Evolutionary conservation across 1,139 yeast genomes (phyloP).

Genomic region (Kodamaea alishanica): DNA sequence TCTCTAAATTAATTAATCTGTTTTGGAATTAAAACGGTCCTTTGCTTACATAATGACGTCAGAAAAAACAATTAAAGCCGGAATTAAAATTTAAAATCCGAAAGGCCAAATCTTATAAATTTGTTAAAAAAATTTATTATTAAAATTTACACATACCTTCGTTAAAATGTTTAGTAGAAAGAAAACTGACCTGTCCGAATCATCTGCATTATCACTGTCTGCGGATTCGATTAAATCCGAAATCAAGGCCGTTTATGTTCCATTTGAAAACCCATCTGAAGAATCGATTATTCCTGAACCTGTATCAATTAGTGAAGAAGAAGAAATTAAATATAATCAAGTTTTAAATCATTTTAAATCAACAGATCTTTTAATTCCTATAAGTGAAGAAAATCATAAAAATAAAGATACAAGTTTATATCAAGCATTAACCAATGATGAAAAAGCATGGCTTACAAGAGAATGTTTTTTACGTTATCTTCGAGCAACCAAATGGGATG

Average conservation of each 20-base stretch:
- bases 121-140: too few species aligned
- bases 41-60: background rate
- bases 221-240: background rate
- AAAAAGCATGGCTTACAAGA: slow-evolving; percentile 45
- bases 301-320: slow-evolving; percentile 35
- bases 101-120: slow-evolving; percentile 1
- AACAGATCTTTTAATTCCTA: slow-evolving; percentile 31
- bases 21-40: background rate
- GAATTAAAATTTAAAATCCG: background rate
- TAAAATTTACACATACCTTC: background rate
- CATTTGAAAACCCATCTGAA: slow-evolving; percentile 51
- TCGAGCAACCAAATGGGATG: slow-evolving; percentile 47
- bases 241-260: slow-evolving; percentile 29
- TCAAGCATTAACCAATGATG: slow-evolving; percentile 24
- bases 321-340: slow-evolving; percentile 15
- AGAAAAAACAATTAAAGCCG: background rate
- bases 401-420: slow-evolving; percentile 19
- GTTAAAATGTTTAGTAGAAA: slow-evolving; percentile 6
- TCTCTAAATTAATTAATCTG: background rate
- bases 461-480: slow-evolving; percentile 48
- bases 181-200: background rate
- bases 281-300: slow-evolving; percentile 51
- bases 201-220: too few species aligned
- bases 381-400: slow-evolving; percentile 38
- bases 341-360: slow-evolving; percentile 22